A percentile compares a stretch with the other conserved stretches of the same genome.
Conservation (phyloP, 495 filamentous ascomycete genomes). For the Antarctomyces pellizariae region DNA sequence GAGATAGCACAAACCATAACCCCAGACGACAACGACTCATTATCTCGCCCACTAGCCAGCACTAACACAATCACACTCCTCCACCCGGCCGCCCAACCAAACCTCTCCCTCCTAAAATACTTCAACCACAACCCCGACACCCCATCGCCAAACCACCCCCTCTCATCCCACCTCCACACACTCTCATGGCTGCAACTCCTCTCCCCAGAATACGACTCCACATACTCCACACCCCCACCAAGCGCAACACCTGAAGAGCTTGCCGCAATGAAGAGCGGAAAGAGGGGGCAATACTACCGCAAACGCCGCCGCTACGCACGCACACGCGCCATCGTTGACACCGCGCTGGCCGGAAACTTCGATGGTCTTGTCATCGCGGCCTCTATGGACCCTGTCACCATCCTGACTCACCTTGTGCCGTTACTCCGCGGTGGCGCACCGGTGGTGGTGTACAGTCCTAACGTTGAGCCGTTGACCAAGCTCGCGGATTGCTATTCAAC, state of each 20-base stretch:
- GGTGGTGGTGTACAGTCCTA: slow-evolving; percentile 63
- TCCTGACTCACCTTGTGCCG: slow-evolving; percentile 50
- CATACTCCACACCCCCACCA: slow-evolving; percentile 37
- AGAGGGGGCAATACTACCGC: slow-evolving; percentile 56
- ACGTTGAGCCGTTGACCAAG: slow-evolving; percentile 48
- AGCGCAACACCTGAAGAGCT: slow-evolving; percentile 28
- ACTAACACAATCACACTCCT: slow-evolving; percentile 74
- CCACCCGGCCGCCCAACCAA: slow-evolving; percentile 75
- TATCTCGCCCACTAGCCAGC: slow-evolving; percentile 21
- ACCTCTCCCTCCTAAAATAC: slow-evolving; percentile 64
- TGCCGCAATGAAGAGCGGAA: slow-evolving; percentile 43
- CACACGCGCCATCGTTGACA: slow-evolving; percentile 39
- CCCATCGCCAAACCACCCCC: slow-evolving; percentile 33
- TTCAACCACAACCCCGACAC: slow-evolving; percentile 49
- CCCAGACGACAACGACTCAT: slow-evolving; percentile 1
- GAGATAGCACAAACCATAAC: neutral
- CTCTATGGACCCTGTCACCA: slow-evolving; percentile 51
- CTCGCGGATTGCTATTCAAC: slow-evolving; percentile 64
- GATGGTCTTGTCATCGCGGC: slow-evolving; percentile 64
- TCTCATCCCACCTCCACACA: slow-evolving; percentile 56
- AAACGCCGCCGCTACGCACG: slow-evolving; percentile 67
- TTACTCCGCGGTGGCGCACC: slow-evolving; percentile 62
- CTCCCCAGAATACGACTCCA: slow-evolving; percentile 43
- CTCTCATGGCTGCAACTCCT: slow-evolving; percentile 81
- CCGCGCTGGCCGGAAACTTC: slow-evolving; percentile 50